Conservation (phyloP, 306 rosid species). For the Oemleria cerasiformis region DNA sequence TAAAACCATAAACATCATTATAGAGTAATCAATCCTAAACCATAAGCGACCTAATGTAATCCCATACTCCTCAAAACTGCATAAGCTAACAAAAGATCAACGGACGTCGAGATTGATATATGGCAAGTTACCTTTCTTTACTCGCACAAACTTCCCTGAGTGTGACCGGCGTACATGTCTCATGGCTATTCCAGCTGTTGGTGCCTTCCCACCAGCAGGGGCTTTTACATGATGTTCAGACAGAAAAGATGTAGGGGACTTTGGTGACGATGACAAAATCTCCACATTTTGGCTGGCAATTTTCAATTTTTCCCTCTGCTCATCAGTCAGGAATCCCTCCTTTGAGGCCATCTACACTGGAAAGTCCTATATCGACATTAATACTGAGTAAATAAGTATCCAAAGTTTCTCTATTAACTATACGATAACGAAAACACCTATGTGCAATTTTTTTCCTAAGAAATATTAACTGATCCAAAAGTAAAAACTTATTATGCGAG, state of each 20-base stretch:
- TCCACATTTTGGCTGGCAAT: conserved; percentile 76
- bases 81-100: not conserved
- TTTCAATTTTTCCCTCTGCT: conserved; percentile 79
- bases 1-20: not conserved
- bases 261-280: conserved; percentile 76
- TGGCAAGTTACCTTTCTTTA: conserved; percentile 71
- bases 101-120: not conserved
- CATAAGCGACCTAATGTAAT: not conserved
- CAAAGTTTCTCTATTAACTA: not conserved
- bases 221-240: conserved; percentile 76
- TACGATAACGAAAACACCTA: not conserved
- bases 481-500: not conserved
- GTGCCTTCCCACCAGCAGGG: conserved; percentile 77
- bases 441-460: not conserved
- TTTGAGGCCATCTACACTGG: conserved; percentile 62
- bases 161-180: conserved; percentile 83
- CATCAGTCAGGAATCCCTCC: conserved; percentile 88
- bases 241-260: conserved; percentile 71
- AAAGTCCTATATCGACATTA: conserved; percentile 11
- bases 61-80: not conserved
- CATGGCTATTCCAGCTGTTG: conserved; percentile 68
- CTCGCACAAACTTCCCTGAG: conserved; percentile 78
- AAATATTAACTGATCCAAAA: not conserved
- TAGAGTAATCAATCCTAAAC: not conserved
- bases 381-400: not conserved